Conservation (phyloP, 1,284 basidiomycete genomes). For the Leccinum subspadiceum region DNA sequence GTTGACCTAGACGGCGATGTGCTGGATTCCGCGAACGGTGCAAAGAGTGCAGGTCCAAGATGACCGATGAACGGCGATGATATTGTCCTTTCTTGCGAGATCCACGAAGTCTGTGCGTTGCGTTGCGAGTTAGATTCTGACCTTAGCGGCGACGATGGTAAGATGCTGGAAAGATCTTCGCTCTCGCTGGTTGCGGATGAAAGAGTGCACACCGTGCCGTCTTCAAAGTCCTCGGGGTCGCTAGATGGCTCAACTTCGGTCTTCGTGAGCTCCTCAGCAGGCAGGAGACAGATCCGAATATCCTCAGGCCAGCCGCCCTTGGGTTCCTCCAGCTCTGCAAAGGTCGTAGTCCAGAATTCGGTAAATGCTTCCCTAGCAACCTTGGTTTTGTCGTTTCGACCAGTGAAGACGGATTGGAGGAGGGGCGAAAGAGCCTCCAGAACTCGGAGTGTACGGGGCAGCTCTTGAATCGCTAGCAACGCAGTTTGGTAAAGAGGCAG, state of each 20-base stretch:
- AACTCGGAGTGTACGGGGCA: conserved; percentile 39
- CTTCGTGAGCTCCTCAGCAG: not conserved
- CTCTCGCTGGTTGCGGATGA: conserved; percentile 6
- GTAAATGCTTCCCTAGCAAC: conserved; percentile 47
- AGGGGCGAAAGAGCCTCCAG: conserved; percentile 46
- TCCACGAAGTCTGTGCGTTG: conserved; percentile 2
- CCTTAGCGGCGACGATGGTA: conserved; percentile 8
- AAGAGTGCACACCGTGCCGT: conserved; percentile 3
- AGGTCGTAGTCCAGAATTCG: conserved; percentile 57
- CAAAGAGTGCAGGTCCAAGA: conserved; percentile 31
- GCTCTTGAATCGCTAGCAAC: conserved; percentile 46
- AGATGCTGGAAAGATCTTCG: conserved; percentile 10
- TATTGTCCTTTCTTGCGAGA: not conserved
- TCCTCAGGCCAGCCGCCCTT: conserved; percentile 49
- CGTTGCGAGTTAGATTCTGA: conserved; percentile 7
- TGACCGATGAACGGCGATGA: conserved; percentile 27
- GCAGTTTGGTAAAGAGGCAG: conserved; percentile 58
- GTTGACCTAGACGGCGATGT: not conserved
- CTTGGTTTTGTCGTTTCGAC: conserved; percentile 43
- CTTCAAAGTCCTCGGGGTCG: conserved; percentile 27
- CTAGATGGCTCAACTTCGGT: conserved; percentile 20
- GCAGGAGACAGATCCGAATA: conserved; percentile 41
- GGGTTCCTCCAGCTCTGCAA: conserved; percentile 40
- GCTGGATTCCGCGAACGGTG: conserved; percentile 2
- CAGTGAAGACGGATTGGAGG: conserved; percentile 52